Evolutionary conservation across 495 filamentous ascomycete species (phyloP).

Genomic region (Umbilicaria muhlenbergii): DNA sequence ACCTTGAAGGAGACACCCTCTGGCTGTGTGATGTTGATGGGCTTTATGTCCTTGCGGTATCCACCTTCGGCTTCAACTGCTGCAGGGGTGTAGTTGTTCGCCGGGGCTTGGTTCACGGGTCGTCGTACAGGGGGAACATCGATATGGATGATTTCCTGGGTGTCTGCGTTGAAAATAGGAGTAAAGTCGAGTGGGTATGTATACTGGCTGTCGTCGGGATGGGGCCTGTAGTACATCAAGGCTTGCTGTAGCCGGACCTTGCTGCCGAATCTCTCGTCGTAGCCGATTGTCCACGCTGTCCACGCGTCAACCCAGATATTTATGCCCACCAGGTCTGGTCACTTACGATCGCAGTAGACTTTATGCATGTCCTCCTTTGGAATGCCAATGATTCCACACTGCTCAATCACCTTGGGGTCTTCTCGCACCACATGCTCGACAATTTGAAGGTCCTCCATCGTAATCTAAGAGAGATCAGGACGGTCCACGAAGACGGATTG

Average conservation of each 20-base stretch:
- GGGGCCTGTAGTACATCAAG: constrained; percentile 87
- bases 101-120: constrained; percentile 54
- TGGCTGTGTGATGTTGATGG: constrained; percentile 90
- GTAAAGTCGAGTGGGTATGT: constrained; percentile 88
- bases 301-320: constrained; percentile 2
- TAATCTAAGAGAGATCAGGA: constrained; percentile 40
- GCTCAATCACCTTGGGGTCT: constrained; percentile 83
- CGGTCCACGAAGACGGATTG: background rate
- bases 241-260: constrained; percentile 76
- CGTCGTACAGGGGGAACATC: constrained; percentile 72
- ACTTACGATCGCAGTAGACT: constrained; percentile 77
- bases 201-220: constrained; percentile 80
- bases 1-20: constrained; percentile 87
- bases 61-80: constrained; percentile 62
- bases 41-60: constrained; percentile 67
- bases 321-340: background rate
- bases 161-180: constrained; percentile 78
- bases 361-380: constrained; percentile 76
- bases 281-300: constrained; percentile 87
- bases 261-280: constrained; percentile 79
- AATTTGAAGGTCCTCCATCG: constrained; percentile 82
- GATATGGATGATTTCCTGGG: constrained; percentile 71
- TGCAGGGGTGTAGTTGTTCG: constrained; percentile 69
- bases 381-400: constrained; percentile 80
- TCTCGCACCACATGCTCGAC: constrained; percentile 71